Evolutionary conservation across 208 protist genomes (phyloP).

Genomic region (Phytomonas sp.): DNA sequence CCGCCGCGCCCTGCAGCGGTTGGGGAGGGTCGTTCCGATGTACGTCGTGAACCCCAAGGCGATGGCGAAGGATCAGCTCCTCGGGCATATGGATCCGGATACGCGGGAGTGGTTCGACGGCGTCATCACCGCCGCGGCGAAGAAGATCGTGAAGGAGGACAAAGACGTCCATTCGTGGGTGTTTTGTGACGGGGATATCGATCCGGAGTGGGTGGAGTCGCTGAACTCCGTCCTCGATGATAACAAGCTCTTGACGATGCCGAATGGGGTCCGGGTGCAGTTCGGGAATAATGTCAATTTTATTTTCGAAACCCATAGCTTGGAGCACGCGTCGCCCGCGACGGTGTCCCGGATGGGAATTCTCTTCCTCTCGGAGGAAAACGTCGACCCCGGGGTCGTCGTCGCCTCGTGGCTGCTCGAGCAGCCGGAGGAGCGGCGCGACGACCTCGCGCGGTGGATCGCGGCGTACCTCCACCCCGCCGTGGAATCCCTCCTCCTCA

Average conservation of each 20-base stretch:
- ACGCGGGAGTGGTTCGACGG: constrained; percentile 98
- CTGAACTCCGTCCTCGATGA: constrained; percentile 99
- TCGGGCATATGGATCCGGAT: constrained; percentile 97
- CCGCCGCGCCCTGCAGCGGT: constrained; percentile 69
- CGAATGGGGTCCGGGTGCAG: constrained; percentile 96
- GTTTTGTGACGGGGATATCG: constrained; percentile 98
- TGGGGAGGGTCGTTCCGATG: constrained; percentile 79
- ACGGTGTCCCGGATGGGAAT: constrained; percentile 98
- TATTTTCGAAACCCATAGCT: constrained; percentile 97
- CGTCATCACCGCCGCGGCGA: constrained; percentile 93
- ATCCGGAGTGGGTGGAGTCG: constrained; percentile 98
- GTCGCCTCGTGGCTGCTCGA: constrained; percentile 89
- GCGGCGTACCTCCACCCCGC: constrained; percentile 91
- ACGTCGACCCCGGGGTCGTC: constrained; percentile 89
- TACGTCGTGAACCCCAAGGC: constrained; percentile 98
- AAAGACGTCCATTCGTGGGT: constrained; percentile 91
- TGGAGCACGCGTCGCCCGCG: constrained; percentile 96
- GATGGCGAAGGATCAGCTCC: constrained; percentile 91
- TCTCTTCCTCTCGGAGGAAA: constrained; percentile 96
- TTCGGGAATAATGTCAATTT: constrained; percentile 99
- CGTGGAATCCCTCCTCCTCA: constrained; percentile 78
- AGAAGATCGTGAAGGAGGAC: constrained; percentile 92
- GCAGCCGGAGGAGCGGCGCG: constrained; percentile 67
- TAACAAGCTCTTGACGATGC: constrained; percentile 98
- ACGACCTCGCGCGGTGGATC: constrained; percentile 78